Base-by-base conservation (phyloP, 1,284 basidiomycete species). In the Tremellales sp. region DNA sequence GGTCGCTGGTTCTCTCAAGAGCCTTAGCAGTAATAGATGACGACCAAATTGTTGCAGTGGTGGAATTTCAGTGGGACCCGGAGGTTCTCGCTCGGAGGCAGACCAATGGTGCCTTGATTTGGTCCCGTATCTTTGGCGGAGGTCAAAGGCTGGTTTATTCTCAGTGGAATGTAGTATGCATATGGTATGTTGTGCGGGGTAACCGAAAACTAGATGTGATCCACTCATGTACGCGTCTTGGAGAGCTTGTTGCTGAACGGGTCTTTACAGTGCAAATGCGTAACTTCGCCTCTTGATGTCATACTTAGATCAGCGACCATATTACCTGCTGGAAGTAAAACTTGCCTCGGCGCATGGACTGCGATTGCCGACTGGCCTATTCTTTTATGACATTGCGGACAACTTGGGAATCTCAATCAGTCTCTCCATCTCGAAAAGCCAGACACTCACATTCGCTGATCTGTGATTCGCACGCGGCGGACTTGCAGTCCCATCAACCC, bases 351-450 rank as follows among this genome's bases (percentile, higher is more conserved):
- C 14, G 84, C 77, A 75, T 94, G 92, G 0, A 97, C 90, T 1
- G 93, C 90, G 58, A 98, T 91, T 31, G 95, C 92, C 51, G 88
- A 93, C 58, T 85, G 86, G 1, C 95, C 95, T 24, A 99, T 76
- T 18, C 93, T 81, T 65, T 97, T 97, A 66, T 93, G 86, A 69
- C 94, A 99, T 65, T 91, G 86, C 0, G 91, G 91, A 63, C 95
- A 97, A 71, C 91, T 94, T 54, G 45, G 29, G 37, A 32, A n/a
- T 40, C n/a, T 35, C 31, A 40, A 45, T 42, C 35, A 51, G 50
- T 29, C 22, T 9, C n/a, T 18, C 13, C 13, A 14, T 19, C 14
- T 26, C 12, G 32, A 5, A 21, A 29, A 38, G 31, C 16, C 14
- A 38, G 29, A 19, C 19, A 76, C 80, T 65, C 58, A 95, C 87